A percentile compares a stretch with the other conserved stretches of the same genome.
Evolutionary conservation across 768 basidiomycete genomes (phyloP).

Genomic region (Collybia nuda): DNA sequence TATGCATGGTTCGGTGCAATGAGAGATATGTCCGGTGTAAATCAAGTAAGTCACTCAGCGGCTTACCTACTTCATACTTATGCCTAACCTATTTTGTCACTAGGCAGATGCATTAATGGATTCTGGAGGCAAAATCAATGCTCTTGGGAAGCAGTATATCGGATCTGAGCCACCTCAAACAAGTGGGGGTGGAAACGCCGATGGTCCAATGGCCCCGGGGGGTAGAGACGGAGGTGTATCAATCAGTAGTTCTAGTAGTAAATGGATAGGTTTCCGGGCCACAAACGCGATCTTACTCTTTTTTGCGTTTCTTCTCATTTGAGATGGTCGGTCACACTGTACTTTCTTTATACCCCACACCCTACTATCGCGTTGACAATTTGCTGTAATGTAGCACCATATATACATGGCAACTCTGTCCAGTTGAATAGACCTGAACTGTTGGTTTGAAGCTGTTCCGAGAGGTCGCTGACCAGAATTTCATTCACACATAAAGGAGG

Average conservation of each 20-base stretch:
- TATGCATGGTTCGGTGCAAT: constrained; percentile 65
- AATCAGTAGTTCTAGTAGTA: not conserved
- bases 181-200: constrained; percentile 5
- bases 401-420: too few species aligned
- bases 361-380: too few species aligned
- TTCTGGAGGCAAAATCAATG: constrained; percentile 38
- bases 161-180: constrained; percentile 13
- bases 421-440: not conserved
- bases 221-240: not conserved
- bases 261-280: not conserved
- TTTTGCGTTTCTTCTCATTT: not conserved
- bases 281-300: not conserved
- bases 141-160: constrained; percentile 52
- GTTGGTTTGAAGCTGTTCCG: too few species aligned
- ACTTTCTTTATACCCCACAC: too few species aligned
- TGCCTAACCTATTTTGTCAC: not conserved
- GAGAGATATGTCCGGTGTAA: constrained; percentile 47
- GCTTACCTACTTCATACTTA: not conserved
- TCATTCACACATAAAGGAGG: not conserved
- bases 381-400: too few species aligned
- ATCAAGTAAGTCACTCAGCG: constrained; percentile 29
- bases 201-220: constrained; percentile 8
- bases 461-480: too few species aligned
- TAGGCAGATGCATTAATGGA: constrained; percentile 47
- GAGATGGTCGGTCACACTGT: too few species aligned